Evolutionary conservation across 768 basidiomycete species (phyloP), one percentile per base, ranked within the genome.

Genomic region (Hericium coralloides): DNA sequence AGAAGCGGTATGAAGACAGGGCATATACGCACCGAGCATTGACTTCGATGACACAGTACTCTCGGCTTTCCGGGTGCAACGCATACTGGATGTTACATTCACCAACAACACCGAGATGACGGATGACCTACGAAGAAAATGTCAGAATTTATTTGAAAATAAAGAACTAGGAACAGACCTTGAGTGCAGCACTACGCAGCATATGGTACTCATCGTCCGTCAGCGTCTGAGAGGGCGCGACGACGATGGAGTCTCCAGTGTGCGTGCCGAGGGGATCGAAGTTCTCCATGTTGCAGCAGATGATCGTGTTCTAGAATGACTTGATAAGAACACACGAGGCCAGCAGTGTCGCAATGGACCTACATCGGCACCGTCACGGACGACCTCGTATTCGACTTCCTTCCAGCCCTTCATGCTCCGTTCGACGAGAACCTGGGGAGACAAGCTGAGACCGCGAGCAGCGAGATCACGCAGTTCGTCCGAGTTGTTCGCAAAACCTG

Each of bases 341-440:
- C 55, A 49, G 5, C 31, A 31, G 31, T 31, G 7, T 31, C 31
- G 31, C 31, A 31, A 59, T 23, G 17, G 4, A 83, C 89, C 63
- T 70, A 93, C 92, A 73, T 99, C 97, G 52, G 95, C 95, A 63
- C 81, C 94, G 69, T 99, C 97, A 55, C 97, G 89, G 66, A 98
- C 97, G 60, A 99, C 97, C 70, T 99, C 97, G 64, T 98, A 99
- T 73, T 99, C 97, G 60, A 98, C 80, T 74, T 99, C 97, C 70
- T 99, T 99, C 97, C 97, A 99, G 31, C 97, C 97, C 73, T 98
- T 98, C 87, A 99, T 90, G 64, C 89, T 92, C 52, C 94, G 89
- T 74, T 98, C 97, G 61, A 99, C 94, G 56, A 99, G 80, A 47
- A 98, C 91, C 70, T 98, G 97, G 49, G 97, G 95, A 63, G 87